Percentiles rank a stretch among this genome's conserved stretches.
Evolutionary conservation across 768 basidiomycete genomes (phyloP).

Genomic region (Galerina sulciceps): DNA sequence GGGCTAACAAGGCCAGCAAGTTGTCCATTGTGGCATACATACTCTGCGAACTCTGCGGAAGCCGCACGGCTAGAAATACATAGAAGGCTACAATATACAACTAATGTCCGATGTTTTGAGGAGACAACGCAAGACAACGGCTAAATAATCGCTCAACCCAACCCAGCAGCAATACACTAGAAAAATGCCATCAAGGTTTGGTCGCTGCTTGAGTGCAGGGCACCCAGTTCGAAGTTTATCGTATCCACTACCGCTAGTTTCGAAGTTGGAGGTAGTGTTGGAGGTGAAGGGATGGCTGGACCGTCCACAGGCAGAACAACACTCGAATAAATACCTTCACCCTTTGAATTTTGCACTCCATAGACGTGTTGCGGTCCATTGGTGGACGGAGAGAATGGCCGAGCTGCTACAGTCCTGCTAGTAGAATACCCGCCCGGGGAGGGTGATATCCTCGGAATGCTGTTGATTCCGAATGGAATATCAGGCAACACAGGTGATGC

Average conservation of each 20-base stretch:
- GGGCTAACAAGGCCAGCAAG: too few species aligned
- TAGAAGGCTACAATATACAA: too few species aligned
- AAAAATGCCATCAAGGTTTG: conserved; percentile 56
- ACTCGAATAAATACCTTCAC: conserved; percentile 35
- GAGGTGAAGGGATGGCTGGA: conserved; percentile 29
- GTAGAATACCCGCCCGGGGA: conserved; percentile 5
- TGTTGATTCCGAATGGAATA: conserved; percentile 6
- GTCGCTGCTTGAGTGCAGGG: conserved; percentile 43
- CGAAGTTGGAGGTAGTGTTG: conserved; percentile 34
- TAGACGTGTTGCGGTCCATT: conserved; percentile 12
- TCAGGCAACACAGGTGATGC: conserved; percentile 42
- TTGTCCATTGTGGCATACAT: too few species aligned
- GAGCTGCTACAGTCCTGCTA: neutral
- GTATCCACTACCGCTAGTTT: conserved; percentile 48
- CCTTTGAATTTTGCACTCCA: conserved; percentile 4
- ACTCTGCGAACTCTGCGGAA: too few species aligned
- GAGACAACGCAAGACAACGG: too few species aligned
- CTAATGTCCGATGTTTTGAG: too few species aligned
- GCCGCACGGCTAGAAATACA: too few species aligned
- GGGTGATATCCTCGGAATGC: conserved; percentile 13
- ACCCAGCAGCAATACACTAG: conserved; percentile 19
- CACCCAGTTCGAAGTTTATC: conserved; percentile 53
- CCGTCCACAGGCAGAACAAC: conserved; percentile 33
- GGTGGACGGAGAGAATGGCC: conserved; percentile 13
- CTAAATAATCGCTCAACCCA: neutral